Base-by-base conservation (phyloP, 495 filamentous ascomycete genomes). In the Penicillium flavigenum region DNA sequence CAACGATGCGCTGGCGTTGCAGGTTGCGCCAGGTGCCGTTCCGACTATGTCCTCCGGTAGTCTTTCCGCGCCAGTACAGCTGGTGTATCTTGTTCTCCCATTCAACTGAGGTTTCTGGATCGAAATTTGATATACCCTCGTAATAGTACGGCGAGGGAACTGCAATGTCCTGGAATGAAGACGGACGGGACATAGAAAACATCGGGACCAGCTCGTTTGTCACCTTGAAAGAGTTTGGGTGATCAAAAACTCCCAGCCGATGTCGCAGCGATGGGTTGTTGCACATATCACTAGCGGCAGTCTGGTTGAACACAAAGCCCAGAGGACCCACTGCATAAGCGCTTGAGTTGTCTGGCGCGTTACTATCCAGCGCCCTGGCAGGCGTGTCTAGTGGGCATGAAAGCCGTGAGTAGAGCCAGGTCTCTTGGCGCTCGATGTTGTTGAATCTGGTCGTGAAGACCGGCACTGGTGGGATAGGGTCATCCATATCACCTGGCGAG, bases 41-140 rank as follows among this genome's bases (percentile, higher is more conserved):
- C 1, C 20, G 38, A 34, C 59, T 59, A 32, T 59, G 63, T 6
- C 72, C 74, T 44, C 78, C 78, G 0, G 72, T 81, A 9, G 62
- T 76, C 7, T 63, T 66, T 4, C 78, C 78, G 4, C 74, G 68
- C 78, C 78, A 81, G 60, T 79, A 80, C 3, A 80, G 8, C 20
- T 62, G 47, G 11, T 16, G 19, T 26, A 14, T 57, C 44, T 56
- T 59, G 5, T 27, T 14, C n/a, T 65, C 63, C 63, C 63, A 65
- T 5, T 31, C 10, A 1, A 59, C 38, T 1, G 51, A 20, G 7
- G 12, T 12, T 19, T 56, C 48, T 16, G 38, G 17, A 4, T 62
- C 52, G 42, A 45, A 62, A 2, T 17, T 20, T 4, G 51, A 14
- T 10, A 53, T 24, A 2, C 29, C 47, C 22, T 50, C 47, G 14